Evolutionary conservation across 75 land plant genomes (phyloP).

Genomic region (Larix kaempferi): DNA sequence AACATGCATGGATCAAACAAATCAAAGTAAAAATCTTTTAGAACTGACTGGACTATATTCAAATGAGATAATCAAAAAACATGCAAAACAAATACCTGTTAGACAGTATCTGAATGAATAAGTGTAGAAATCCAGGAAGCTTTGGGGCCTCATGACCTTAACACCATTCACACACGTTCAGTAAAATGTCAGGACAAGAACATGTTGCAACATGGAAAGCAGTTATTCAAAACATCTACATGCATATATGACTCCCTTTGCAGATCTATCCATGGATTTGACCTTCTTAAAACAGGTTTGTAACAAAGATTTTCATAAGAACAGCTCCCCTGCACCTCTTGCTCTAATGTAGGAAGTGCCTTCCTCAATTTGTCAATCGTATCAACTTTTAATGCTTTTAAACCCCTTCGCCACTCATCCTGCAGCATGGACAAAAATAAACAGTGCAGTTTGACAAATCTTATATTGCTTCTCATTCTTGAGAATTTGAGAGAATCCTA

Average conservation of each 20-base stretch:
- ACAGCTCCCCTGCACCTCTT: conserved; percentile 48
- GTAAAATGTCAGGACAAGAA: not conserved
- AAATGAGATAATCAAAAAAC: not conserved
- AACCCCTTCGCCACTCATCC: conserved; percentile 94
- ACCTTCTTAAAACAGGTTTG: not conserved
- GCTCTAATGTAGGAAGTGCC: conserved; percentile 72
- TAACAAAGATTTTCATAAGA: not conserved
- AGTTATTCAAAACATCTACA: not conserved
- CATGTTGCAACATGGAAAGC: not conserved
- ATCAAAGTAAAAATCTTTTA: not conserved
- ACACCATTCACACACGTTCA: not conserved
- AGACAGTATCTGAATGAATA: conserved; percentile 83
- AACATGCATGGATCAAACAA: not conserved
- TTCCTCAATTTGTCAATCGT: conserved; percentile 72
- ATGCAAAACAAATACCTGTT: conserved; percentile 59
- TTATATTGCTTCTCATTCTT: too few species aligned
- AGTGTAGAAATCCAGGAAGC: conserved; percentile 67
- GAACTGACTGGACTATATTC: not conserved
- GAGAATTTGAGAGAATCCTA: too few species aligned
- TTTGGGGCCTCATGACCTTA: conserved; percentile 61
- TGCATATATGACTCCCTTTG: not conserved
- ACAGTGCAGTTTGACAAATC: not conserved
- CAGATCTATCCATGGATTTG: not conserved
- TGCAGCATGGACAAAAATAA: conserved; percentile 18
- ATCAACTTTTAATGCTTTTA: conserved; percentile 78